Conservation (phyloP, 306 rosid genomes). For the Sesbania bispinosa region DNA sequence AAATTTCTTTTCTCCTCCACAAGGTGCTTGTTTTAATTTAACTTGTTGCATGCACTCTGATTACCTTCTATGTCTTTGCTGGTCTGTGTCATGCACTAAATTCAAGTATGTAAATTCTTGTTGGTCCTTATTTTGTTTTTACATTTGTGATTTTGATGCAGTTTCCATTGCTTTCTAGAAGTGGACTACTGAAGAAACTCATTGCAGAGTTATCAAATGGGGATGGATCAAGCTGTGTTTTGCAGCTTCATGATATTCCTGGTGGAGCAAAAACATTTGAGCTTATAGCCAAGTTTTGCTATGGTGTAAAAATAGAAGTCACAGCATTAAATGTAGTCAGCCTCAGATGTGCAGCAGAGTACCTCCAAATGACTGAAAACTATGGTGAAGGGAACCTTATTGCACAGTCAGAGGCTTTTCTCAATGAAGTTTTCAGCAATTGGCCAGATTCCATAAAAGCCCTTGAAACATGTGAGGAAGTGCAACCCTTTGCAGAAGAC, state of each 20-base stretch:
- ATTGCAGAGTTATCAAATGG: conserved; percentile 59
- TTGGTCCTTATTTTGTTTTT: conserved; percentile 10
- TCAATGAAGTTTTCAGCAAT: conserved; percentile 48
- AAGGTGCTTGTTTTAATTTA: conserved; percentile 48
- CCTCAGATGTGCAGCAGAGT: conserved; percentile 86
- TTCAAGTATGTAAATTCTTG: not conserved
- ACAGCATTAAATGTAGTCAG: conserved; percentile 57
- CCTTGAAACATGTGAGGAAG: conserved; percentile 69
- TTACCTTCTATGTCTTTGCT: not conserved
- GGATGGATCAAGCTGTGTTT: conserved; percentile 46
- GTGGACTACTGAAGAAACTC: conserved; percentile 72
- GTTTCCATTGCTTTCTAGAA: conserved; percentile 92
- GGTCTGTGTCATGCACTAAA: not conserved
- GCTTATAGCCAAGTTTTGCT: conserved; percentile 64
- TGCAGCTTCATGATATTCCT: conserved; percentile 71
- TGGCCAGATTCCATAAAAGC: conserved; percentile 71
- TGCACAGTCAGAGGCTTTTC: conserved; percentile 51
- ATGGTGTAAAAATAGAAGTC: conserved; percentile 59
- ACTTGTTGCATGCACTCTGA: not conserved
- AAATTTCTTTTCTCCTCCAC: conserved; percentile 82
- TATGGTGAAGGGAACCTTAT: conserved; percentile 64
- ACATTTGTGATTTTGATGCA: conserved; percentile 40
- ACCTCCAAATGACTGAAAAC: conserved; percentile 78
- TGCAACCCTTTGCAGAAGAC: conserved; percentile 56
- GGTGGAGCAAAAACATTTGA: conserved; percentile 76